phyloP scores from a whole-genome alignment of 495 filamentous ascomycete species.

The Peziza echinospora region DNA sequence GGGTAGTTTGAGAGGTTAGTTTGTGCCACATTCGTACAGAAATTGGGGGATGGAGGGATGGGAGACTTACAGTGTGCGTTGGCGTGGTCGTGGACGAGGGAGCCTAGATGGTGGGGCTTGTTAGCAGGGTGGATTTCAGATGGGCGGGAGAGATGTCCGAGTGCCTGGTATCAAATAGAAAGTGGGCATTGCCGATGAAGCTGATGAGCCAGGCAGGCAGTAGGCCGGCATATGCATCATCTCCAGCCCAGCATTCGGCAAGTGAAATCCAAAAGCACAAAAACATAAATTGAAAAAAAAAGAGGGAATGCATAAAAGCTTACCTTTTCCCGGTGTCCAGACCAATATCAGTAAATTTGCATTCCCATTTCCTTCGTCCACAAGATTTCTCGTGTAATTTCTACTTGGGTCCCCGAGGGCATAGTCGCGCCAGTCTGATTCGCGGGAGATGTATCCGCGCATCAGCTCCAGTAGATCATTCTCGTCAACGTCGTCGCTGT shows the following conservation, averaged over 20 bases:
- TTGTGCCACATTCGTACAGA: background rate
- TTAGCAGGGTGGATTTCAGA: too few species aligned
- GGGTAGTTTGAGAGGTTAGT: background rate
- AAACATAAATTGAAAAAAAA: too few species aligned
- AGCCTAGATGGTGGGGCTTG: too few species aligned
- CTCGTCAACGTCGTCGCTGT: conserved; percentile 57
- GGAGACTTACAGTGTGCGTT: conserved; percentile 43
- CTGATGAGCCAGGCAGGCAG: too few species aligned
- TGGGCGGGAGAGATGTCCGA: too few species aligned
- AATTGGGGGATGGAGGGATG: too few species aligned
- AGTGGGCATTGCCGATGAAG: too few species aligned
- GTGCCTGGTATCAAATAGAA: too few species aligned
- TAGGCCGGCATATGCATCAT: too few species aligned
- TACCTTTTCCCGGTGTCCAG: conserved; percentile 77
- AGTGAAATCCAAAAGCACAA: too few species aligned
- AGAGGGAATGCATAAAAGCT: too few species aligned
- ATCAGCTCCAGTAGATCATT: conserved; percentile 44
- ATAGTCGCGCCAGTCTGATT: conserved; percentile 48
- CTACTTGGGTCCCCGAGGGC: conserved; percentile 41
- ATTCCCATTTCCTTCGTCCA: conserved; percentile 79
- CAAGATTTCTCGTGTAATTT: conserved; percentile 68
- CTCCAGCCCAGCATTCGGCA: too few species aligned
- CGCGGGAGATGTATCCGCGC: conserved; percentile 42
- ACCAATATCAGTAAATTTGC: conserved; percentile 76
- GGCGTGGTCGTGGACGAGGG: conserved; percentile 68